Percentiles rank a stretch among this genome's conserved stretches.
Evolutionary conservation across 768 basidiomycete species (phyloP).

Genomic region (Suillus spraguei): DNA sequence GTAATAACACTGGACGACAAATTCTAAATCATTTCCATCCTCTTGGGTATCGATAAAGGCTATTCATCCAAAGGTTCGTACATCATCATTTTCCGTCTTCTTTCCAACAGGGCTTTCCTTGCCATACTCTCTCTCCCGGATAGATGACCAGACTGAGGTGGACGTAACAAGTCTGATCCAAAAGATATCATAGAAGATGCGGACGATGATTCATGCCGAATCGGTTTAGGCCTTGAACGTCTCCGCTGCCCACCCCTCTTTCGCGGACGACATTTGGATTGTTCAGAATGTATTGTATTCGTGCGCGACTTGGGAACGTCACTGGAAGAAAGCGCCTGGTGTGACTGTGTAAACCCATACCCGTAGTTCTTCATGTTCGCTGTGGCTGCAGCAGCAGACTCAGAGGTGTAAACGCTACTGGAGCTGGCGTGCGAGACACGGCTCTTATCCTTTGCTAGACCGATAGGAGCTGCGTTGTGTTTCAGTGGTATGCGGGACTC

Average conservation of each 20-base stretch:
- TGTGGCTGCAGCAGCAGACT: constrained; percentile 20
- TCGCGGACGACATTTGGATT: constrained; percentile 4
- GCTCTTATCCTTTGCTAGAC: neutral
- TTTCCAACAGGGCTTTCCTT: constrained; percentile 28
- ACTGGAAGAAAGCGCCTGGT: constrained; percentile 9
- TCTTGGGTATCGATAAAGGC: too few species aligned
- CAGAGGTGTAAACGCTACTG: constrained; percentile 29
- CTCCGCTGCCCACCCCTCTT: constrained; percentile 3
- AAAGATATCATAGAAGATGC: constrained; percentile 30
- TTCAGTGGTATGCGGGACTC: constrained; percentile 20
- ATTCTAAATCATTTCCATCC: neutral
- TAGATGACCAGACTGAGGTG: constrained; percentile 8
- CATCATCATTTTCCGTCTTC: constrained; percentile 23
- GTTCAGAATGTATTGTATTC: constrained; percentile 15
- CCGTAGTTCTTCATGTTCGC: constrained; percentile 29
- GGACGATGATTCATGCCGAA: constrained; percentile 26
- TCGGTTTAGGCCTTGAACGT: constrained; percentile 18
- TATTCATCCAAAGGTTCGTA: constrained; percentile 3
- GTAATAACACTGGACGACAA: constrained; percentile 7
- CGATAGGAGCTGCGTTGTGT: neutral
- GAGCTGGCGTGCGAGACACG: constrained; percentile 16
- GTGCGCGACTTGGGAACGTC: constrained; percentile 1
- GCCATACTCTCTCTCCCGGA: constrained; percentile 26
- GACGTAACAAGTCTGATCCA: constrained; percentile 16
- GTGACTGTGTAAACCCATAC: constrained; percentile 21